Evolutionary conservation across 2,329 filamentous ascomycete genomes (phyloP), one percentile per base, ranked within the genome.

Genomic region (Huntiella decipiens): DNA sequence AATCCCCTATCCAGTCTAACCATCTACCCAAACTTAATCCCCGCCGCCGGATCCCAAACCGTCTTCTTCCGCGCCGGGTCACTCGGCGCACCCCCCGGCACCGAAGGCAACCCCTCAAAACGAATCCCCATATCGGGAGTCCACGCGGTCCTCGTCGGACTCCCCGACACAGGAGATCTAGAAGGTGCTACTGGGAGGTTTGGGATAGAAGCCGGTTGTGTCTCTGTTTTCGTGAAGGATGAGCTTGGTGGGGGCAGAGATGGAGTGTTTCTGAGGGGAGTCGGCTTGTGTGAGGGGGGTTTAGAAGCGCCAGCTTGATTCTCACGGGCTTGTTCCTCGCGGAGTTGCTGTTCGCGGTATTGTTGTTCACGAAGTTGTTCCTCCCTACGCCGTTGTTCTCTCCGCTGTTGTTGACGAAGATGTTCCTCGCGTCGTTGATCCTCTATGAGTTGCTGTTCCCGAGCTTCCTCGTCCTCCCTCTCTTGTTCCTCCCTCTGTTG

Each of bases 111-210:
- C 28, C 32, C 69, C 1, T 73, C 74, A 59, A 94, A 93, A 48
- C 77, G 78, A 54, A 93, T 91, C 0, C 80, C 82, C 67, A 83
- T 78, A 2, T 79, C 77, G 0, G 85, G 83, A 46, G 74, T 78
- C 86, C 86, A 94, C 58, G 82, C 32, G 2, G 41, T 45, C 36
- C 19, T 31, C 76, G 5, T 16, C 31, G 40, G 10, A 2, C 12
- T 10, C 11, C 12, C 40, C 7, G 28, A 6, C 4, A 5, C 31
- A 6, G 31, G 13, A 10, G 16, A 16, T 15, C 28, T 19, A n/a
- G 28, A 34, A 11, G 40, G 28, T 31, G 19, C 15, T 19, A 12
- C 34, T 11, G 12, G 34, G 12, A 15, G 34, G 12, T 36, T n/a
- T 16, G 34, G 34, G 39, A 56, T 58, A 43, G 60, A 36, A 28